These are phyloP conservation scores for Farysia itapuensis DNA, from an alignment of 1,284 basidiomycete genomes.

Conservation along the genomic window DNA sequence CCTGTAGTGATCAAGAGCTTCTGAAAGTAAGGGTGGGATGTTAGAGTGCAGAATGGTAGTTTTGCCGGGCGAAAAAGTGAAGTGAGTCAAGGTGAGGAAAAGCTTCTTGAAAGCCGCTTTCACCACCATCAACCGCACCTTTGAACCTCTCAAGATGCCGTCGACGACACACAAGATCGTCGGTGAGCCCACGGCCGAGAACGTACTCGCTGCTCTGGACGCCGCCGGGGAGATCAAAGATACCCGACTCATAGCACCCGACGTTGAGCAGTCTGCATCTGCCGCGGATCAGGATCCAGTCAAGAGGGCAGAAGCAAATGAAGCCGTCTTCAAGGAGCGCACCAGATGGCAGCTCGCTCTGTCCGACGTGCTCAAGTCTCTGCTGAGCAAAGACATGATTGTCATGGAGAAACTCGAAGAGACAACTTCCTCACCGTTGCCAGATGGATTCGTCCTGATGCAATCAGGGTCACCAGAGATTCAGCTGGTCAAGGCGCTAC, in stretches of 20 bases:
- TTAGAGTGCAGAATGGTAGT: too few species aligned
- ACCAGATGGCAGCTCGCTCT: slow-evolving; percentile 56
- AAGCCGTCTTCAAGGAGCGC: slow-evolving; percentile 46
- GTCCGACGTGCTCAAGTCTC: slow-evolving; percentile 50
- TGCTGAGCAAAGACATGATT: slow-evolving; percentile 53
- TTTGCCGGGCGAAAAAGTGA: too few species aligned
- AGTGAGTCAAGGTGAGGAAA: too few species aligned
- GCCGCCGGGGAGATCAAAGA: slow-evolving; percentile 45
- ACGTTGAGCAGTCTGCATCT: slow-evolving; percentile 12
- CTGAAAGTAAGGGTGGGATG: too few species aligned
- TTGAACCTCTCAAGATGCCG: slow-evolving; percentile 12
- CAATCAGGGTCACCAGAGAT: slow-evolving; percentile 54
- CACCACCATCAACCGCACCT: neutral
- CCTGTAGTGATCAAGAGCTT: too few species aligned
- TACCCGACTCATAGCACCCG: slow-evolving; percentile 38
- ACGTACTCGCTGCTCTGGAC: slow-evolving; percentile 43
- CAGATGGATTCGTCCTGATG: slow-evolving; percentile 31
- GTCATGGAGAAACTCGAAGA: slow-evolving; percentile 44
- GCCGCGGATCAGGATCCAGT: slow-evolving; percentile 34
- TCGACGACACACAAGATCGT: slow-evolving; percentile 17
- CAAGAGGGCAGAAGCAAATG: slow-evolving; percentile 40
- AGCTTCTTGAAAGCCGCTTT: too few species aligned
- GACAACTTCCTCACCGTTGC: slow-evolving; percentile 30
- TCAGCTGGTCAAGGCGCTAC: slow-evolving; percentile 51
- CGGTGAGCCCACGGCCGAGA: slow-evolving; percentile 40